Percentiles rank a stretch among this genome's conserved stretches.
phyloP scores from a whole-genome alignment of 805 yeast species.

The Candida germanica region DNA sequence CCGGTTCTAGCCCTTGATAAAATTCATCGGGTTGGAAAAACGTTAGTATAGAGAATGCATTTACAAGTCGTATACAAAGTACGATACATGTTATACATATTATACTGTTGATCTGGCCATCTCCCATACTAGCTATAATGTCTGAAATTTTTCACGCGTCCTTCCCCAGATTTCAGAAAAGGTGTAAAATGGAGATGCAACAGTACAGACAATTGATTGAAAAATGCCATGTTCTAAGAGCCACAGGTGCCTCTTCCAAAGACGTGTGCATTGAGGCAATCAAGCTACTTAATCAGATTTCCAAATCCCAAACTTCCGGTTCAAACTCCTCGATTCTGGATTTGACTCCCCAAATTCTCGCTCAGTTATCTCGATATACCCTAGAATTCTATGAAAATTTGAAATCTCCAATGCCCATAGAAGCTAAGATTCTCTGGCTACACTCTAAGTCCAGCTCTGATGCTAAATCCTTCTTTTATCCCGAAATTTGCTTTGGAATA shows the following conservation, averaged over 20 bases:
- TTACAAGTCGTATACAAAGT: slow-evolving; percentile 34
- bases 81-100: too few species aligned
- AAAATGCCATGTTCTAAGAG: slow-evolving; percentile 11
- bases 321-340: too few species aligned
- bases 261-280: slow-evolving; percentile 20
- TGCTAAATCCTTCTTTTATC: slow-evolving; percentile 11
- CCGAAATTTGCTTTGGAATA: slow-evolving; percentile 20
- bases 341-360: not conserved
- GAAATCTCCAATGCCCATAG: slow-evolving; percentile 1
- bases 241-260: slow-evolving; percentile 18
- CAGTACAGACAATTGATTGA: slow-evolving; percentile 14
- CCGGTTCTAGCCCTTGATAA: slow-evolving; percentile 92
- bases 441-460: slow-evolving; percentile 21
- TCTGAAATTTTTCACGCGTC: too few species aligned
- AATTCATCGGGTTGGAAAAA: slow-evolving; percentile 96
- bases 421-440: slow-evolving; percentile 26
- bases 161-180: too few species aligned
- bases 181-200: not conserved
- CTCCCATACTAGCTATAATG: not conserved
- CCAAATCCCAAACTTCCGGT: too few species aligned
- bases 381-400: slow-evolving; percentile 20
- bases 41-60: slow-evolving; percentile 63
- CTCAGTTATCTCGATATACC: slow-evolving; percentile 19
- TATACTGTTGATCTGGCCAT: too few species aligned
- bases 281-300: slow-evolving; percentile 21